These are phyloP conservation scores for Phytophthora pseudosyringae DNA, from an alignment of 352 stramenopile species.

Conservation along the genomic window DNA sequence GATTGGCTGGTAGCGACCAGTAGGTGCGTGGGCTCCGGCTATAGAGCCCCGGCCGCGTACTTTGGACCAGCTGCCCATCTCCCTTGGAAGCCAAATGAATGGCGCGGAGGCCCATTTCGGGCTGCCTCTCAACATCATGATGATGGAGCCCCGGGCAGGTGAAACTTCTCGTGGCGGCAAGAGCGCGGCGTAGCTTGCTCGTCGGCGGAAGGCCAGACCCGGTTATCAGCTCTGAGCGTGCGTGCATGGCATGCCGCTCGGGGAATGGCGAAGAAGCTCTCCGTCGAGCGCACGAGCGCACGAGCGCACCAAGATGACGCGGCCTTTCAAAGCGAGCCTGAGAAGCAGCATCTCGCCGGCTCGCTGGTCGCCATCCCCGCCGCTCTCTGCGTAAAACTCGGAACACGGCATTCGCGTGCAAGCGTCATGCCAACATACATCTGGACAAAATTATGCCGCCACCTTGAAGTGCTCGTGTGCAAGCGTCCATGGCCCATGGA, in stretches of 20 bases:
- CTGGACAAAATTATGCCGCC: neutral
- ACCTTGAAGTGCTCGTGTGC: constrained; percentile 20
- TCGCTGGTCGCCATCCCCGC: neutral
- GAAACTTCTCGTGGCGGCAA: constrained; percentile 42
- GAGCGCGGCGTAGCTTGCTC: constrained; percentile 8
- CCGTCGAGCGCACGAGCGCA: constrained; percentile 4
- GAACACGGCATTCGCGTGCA: constrained; percentile 7
- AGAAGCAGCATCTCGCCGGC: neutral
- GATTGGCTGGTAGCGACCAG: constrained; percentile 17
- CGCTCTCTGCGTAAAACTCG: constrained; percentile 12
- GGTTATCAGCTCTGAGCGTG: constrained; percentile 6
- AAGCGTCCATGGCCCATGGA: neutral
- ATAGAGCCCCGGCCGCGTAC: constrained; percentile 26
- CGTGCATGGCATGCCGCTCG: constrained; percentile 1
- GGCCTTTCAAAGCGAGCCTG: constrained; percentile 1
- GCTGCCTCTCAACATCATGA: constrained; percentile 30
- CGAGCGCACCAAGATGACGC: neutral
- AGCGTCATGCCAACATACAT: neutral
- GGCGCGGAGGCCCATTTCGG: constrained; percentile 9
- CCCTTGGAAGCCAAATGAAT: constrained; percentile 25
- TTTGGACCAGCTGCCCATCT: constrained; percentile 36
- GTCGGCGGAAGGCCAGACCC: constrained; percentile 2
- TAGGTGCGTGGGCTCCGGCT: constrained; percentile 21
- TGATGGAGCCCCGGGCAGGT: constrained; percentile 17
- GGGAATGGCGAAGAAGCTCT: constrained; percentile 16